Evolutionary conservation across 805 yeast genomes (phyloP).

Genomic region (Cyberlindnera meyerae): DNA sequence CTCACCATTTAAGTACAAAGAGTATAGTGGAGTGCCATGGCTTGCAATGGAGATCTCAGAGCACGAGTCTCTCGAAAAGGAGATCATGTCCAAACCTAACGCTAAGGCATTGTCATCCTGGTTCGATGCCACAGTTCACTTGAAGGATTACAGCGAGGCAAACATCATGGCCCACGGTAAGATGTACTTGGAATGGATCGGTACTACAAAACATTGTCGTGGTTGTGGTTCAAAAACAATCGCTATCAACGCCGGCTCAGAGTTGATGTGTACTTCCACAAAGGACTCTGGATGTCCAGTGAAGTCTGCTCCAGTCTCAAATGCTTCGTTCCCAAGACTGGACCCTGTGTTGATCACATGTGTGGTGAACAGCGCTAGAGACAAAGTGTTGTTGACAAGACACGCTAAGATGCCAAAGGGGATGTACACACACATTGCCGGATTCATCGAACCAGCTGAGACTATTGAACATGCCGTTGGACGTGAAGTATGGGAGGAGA

Average conservation of each 20-base stretch:
- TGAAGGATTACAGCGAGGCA: conserved; percentile 40
- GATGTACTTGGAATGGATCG: conserved; percentile 82
- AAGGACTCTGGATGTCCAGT: conserved; percentile 17
- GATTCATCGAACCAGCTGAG: conserved; percentile 94
- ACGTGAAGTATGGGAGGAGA: conserved; percentile 92
- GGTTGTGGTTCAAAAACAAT: conserved; percentile 72
- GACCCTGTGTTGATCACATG: conserved; percentile 87
- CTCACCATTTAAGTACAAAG: conserved; percentile 38
- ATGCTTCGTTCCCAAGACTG: conserved; percentile 90
- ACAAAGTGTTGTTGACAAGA: conserved; percentile 65
- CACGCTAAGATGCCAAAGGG: conserved; percentile 45
- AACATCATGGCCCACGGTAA: conserved; percentile 75
- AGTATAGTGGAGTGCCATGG: conserved; percentile 58
- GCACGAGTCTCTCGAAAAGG: conserved; percentile 14
- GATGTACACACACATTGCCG: conserved; percentile 86
- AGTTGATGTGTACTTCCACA: conserved; percentile 38
- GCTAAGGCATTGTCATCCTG: conserved; percentile 15
- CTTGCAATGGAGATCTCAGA: conserved; percentile 56
- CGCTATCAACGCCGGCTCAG: conserved; percentile 66
- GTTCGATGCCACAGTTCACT: conserved; percentile 20
- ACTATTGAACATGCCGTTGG: conserved; percentile 82
- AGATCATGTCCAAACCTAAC: conserved; percentile 5
- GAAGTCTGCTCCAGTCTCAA: conserved; percentile 44
- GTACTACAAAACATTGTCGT: conserved; percentile 71
- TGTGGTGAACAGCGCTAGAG: conserved; percentile 55